Conservation (phyloP, 768 basidiomycete species). For the Boletus coccyginus region DNA sequence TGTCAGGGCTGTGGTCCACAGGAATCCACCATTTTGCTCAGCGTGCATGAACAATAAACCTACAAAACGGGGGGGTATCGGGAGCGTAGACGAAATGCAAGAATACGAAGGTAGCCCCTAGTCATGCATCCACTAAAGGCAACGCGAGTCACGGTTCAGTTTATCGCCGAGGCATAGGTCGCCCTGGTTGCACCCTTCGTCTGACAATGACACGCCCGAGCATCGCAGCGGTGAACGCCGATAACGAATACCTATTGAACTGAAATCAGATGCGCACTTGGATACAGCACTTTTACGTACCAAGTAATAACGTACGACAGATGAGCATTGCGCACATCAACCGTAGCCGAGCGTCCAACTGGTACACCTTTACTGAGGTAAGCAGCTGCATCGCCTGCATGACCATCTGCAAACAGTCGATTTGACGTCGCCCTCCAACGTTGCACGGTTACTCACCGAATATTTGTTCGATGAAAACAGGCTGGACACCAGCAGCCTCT, state of each 20-base stretch:
- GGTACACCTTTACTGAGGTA: conserved; percentile 72
- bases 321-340: conserved; percentile 92
- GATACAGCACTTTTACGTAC: conserved; percentile 40
- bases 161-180: conserved; percentile 54
- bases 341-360: conserved; percentile 74
- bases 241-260: conserved; percentile 77
- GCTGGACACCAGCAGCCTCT: conserved; percentile 67
- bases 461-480: conserved; percentile 87
- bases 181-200: conserved; percentile 46
- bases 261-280: conserved; percentile 11
- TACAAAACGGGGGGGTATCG: not conserved
- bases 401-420: conserved; percentile 60
- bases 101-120: conserved; percentile 1
- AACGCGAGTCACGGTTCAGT: not conserved
- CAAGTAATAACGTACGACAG: conserved; percentile 94
- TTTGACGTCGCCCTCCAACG: not conserved
- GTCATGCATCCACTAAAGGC: not conserved
- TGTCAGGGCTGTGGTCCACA: not conserved
- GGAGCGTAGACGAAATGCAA: not conserved
- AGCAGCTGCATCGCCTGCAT: conserved; percentile 67
- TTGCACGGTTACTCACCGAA: conserved; percentile 58
- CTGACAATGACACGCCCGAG: conserved; percentile 64
- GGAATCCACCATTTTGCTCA: not conserved
- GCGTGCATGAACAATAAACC: not conserved
- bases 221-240: conserved; percentile 82